Conservation (phyloP, 2,329 filamentous ascomycete genomes). For the Shiraia sp. region DNA sequence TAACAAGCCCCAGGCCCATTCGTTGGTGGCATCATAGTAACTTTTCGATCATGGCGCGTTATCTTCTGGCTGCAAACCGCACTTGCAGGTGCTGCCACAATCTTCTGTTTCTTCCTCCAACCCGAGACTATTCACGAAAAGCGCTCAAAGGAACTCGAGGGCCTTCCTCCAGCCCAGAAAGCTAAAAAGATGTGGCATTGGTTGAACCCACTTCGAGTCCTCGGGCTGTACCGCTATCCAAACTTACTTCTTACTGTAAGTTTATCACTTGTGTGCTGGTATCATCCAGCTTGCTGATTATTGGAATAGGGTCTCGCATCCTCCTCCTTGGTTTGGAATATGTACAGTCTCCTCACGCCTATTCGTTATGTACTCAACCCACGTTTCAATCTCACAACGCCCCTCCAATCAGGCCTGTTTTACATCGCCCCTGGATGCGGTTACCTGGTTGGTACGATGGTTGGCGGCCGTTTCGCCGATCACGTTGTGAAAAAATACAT, state of each 20-base stretch:
- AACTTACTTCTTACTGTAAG: slow-evolving; percentile 61
- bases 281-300: background rate
- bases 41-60: slow-evolving; percentile 70
- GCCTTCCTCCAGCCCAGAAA: slow-evolving; percentile 56
- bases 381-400: slow-evolving; percentile 68
- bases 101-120: slow-evolving; percentile 67
- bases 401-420: slow-evolving; percentile 71
- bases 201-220: slow-evolving; percentile 68
- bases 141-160: slow-evolving; percentile 64
- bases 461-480: slow-evolving; percentile 74
- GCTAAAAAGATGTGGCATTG: slow-evolving; percentile 61
- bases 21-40: slow-evolving; percentile 76
- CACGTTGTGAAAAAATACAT: slow-evolving; percentile 68
- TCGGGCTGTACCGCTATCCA: slow-evolving; percentile 68
- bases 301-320: slow-evolving; percentile 56
- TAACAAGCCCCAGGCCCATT: slow-evolving; percentile 63
- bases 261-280: background rate
- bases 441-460: slow-evolving; percentile 69
- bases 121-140: slow-evolving; percentile 73
- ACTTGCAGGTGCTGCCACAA: slow-evolving; percentile 62
- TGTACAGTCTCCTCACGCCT: slow-evolving; percentile 69
- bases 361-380: slow-evolving; percentile 77
- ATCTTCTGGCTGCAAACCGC: slow-evolving; percentile 80
- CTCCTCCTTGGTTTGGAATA: slow-evolving; percentile 72
- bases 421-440: slow-evolving; percentile 74